Evolutionary conservation across 371 early-diverging fungal genomes (phyloP).

Genomic region (Apophysomyces trapeziformis): DNA sequence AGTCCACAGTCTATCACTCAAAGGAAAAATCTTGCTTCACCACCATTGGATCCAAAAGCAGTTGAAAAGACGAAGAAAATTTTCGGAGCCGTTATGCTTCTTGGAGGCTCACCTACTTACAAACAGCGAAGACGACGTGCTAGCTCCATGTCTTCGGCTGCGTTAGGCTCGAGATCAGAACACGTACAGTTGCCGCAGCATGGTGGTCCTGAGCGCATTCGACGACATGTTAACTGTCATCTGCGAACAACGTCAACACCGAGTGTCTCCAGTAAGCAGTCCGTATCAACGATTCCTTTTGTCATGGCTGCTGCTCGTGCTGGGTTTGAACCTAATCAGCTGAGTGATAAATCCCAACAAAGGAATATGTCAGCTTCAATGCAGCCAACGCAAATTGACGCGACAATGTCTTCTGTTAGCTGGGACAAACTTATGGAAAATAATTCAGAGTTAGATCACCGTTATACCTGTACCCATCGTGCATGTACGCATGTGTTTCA

Average conservation of each 20-base stretch:
- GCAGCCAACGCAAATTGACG: neutral
- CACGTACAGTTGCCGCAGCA: conserved; percentile 13
- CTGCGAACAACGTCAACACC: conserved; percentile 22
- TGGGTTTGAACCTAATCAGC: conserved; percentile 21
- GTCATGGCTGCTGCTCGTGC: conserved; percentile 44
- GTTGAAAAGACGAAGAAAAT: conserved; percentile 47
- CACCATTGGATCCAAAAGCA: conserved; percentile 43
- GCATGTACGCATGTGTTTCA: neutral
- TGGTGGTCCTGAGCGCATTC: conserved; percentile 39
- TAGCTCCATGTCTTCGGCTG: conserved; percentile 45
- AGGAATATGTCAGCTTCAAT: neutral
- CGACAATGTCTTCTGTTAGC: neutral
- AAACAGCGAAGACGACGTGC: conserved; percentile 74
- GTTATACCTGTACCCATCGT: neutral
- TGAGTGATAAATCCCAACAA: neutral
- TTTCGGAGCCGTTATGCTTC: conserved; percentile 65
- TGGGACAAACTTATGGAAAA: neutral
- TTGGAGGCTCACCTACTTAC: conserved; percentile 75
- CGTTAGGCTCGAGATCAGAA: conserved; percentile 9
- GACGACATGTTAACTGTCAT: conserved; percentile 36
- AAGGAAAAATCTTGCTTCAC: conserved; percentile 22
- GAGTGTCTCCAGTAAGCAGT: neutral
- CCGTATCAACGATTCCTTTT: conserved; percentile 26
- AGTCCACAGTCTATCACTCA: conserved; percentile 2
- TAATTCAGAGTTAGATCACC: neutral